Percentiles rank a stretch among this genome's conserved stretches.
Evolutionary conservation across 768 basidiomycete species (phyloP).

Genomic region (Collybiopsis confluens): DNA sequence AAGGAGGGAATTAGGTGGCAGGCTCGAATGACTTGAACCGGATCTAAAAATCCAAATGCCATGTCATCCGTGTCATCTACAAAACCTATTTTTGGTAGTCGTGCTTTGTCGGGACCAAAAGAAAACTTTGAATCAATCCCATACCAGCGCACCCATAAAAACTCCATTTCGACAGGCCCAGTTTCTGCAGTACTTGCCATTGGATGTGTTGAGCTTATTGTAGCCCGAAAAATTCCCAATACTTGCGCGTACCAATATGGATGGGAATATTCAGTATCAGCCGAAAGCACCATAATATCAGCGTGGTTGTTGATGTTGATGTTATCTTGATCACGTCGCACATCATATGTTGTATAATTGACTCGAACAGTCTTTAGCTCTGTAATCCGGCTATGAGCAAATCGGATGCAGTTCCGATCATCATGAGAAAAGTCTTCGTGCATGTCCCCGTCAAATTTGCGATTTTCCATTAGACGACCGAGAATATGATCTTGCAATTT

Average conservation of each 20-base stretch:
- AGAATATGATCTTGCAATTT: conserved; percentile 27
- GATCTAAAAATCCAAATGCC: conserved; percentile 38
- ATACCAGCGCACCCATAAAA: conserved; percentile 40
- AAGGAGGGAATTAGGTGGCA: conserved; percentile 34
- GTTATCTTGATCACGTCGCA: conserved; percentile 26
- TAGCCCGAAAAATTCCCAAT: conserved; percentile 1
- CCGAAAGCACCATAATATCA: conserved; percentile 19
- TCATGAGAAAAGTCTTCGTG: conserved; percentile 10
- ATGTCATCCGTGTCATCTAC: conserved; percentile 21
- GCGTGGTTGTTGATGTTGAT: conserved; percentile 21
- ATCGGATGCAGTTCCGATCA: conserved; percentile 10
- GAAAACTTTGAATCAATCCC: conserved; percentile 19
- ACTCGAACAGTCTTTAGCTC: conserved; percentile 10
- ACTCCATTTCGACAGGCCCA: conserved; percentile 23
- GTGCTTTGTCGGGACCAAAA: conserved; percentile 21
- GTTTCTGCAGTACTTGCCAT: background rate
- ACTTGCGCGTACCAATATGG: conserved; percentile 21
- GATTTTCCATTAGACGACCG: conserved; percentile 15
- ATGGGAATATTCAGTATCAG: conserved; percentile 7
- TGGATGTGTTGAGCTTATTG: background rate
- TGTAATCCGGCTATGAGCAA: conserved; percentile 14
- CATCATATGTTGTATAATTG: conserved; percentile 34
- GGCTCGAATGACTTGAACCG: conserved; percentile 23
- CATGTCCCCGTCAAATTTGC: conserved; percentile 12
- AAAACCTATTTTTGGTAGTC: conserved; percentile 36